Percentiles rank a stretch among this genome's conserved stretches.
phyloP scores from a whole-genome alignment of 495 filamentous ascomycete species.

The Trichoderma asperelloides region DNA sequence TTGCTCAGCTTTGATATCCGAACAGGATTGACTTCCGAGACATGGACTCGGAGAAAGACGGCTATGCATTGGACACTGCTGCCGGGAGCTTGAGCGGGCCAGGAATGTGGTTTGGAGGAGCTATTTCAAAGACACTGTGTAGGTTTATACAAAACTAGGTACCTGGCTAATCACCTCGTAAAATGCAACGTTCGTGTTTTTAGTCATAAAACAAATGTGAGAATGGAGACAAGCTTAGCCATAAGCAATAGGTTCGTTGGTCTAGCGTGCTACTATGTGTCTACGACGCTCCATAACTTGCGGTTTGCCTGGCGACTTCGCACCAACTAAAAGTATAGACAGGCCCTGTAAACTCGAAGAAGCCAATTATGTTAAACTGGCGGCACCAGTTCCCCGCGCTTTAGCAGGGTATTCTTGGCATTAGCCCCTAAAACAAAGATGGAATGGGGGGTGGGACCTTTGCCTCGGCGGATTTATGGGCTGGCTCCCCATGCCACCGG shows the following conservation, averaged over 20 bases:
- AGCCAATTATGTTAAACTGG: background rate
- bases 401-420: background rate
- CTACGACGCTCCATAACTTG: background rate
- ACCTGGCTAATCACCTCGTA: background rate
- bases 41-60: background rate
- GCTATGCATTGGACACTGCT: background rate
- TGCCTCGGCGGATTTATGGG: background rate
- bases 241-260: background rate
- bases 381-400: background rate
- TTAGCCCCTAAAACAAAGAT: background rate
- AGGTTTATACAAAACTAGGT: background rate
- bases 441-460: background rate
- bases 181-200: background rate
- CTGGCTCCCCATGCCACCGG: background rate
- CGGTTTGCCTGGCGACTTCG: background rate
- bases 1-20: background rate
- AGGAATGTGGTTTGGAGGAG: background rate
- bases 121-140: background rate
- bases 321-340: background rate
- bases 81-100: background rate
- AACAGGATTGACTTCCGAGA: background rate
- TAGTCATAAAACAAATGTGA: background rate
- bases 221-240: background rate
- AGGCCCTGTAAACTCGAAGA: background rate
- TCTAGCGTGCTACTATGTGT: background rate